phyloP scores from a whole-genome alignment of 768 basidiomycete genomes.

The Leccinum fibrillosum region DNA sequence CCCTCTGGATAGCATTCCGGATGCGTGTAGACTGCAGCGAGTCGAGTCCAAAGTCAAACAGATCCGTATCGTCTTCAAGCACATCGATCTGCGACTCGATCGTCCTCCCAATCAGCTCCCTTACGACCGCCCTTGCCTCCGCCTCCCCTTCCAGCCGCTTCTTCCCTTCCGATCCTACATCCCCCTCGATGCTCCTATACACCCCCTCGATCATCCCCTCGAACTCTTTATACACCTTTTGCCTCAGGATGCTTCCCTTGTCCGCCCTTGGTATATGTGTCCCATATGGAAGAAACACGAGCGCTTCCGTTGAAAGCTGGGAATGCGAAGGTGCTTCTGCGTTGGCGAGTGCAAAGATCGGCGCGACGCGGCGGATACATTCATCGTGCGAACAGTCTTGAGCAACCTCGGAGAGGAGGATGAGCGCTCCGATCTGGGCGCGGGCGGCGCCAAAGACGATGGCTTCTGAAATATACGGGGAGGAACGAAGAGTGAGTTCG shows the following conservation, averaged over 20 bases:
- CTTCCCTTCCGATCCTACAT: constrained; percentile 27
- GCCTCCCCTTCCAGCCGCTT: constrained; percentile 2
- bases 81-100: constrained; percentile 14
- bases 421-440: constrained; percentile 48
- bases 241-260: constrained; percentile 49
- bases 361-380: constrained; percentile 34
- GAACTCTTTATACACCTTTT: constrained; percentile 49
- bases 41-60: constrained; percentile 50
- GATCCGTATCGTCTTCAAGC: constrained; percentile 34
- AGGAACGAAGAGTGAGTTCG: constrained; percentile 48
- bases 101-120: constrained; percentile 19
- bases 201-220: constrained; percentile 40
- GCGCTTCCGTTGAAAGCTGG: constrained; percentile 46
- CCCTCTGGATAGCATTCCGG: constrained; percentile 45
- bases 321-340: constrained; percentile 52
- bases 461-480: constrained; percentile 39
- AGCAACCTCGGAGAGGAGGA: constrained; percentile 45
- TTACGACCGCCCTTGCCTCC: constrained; percentile 12
- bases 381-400: constrained; percentile 26
- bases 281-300: constrained; percentile 45
- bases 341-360: constrained; percentile 47
- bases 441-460: constrained; percentile 51
- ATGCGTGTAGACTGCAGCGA: constrained; percentile 49
- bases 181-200: constrained; percentile 42
- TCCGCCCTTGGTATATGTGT: constrained; percentile 50